Base-by-base conservation (phyloP, 108 stramenopile genomes). In the Phaeodactylum tricornutum region DNA sequence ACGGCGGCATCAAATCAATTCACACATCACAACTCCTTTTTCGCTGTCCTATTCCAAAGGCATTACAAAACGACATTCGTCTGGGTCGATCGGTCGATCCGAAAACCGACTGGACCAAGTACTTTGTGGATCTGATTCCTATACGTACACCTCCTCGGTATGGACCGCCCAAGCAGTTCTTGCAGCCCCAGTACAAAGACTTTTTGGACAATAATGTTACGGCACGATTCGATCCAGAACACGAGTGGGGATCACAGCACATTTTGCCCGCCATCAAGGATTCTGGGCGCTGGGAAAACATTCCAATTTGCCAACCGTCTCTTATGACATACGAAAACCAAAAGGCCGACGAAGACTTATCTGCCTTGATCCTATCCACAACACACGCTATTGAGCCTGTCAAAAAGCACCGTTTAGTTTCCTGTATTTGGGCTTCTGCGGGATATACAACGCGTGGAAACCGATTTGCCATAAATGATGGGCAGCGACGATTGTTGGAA, bases 251-350 rank as follows among this genome's bases (percentile, higher is more conserved):
- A 1, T 51, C 60, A 14, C 46, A 77, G 1, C 85, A 87, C 45
- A 43, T 85, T 9, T 47, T 92, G 32, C 90, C 90, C 0, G 43
- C 38, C 15, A 57, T 87, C 24, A 78, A 85, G 35, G 71, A 82
- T 42, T 75, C 72, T 6, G 90, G 90, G 37, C 72, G 90, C 39
- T 92, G 90, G 90, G 79, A 76, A 53, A 92, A 92, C 48, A 71
- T 92, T 47, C 79, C 79, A 0, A 70, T 81, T 42, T 81, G 79
- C 29, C 59, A 63, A 56, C 71, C 79, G 22, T 60, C 69, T 26
- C 55, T 80, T 1, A 57, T 69, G 66, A 48, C 48, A 22, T 78
- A 74, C 36, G 17, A 49, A 11, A 47, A 24, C 8, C 22, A 52
- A 4, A 17, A 29, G 6, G 22, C 21, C 1, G 37, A 30, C 0